Evolutionary conservation across 768 basidiomycete genomes (phyloP), one percentile per base, ranked within the genome.

Genomic region (Mycena indigotica): DNA sequence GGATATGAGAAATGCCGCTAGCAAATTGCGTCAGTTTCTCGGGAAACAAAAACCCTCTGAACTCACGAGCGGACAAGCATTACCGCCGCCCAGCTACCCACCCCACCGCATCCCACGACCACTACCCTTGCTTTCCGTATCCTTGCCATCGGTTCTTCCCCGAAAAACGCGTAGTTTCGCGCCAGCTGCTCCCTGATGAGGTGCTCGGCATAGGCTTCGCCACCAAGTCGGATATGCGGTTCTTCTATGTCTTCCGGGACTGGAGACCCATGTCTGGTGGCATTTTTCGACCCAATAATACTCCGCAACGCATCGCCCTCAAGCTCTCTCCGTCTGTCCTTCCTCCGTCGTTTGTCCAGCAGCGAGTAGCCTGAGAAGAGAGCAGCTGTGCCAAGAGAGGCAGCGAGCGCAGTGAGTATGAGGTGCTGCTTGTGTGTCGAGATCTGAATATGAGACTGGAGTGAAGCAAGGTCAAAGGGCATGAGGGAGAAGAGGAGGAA

Each of bases 51-150:
- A 38, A 48, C 50, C 25, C 8, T 16, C 44, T 32, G 15, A 25
- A 84, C 91, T 69, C 67, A 95, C 91, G 93, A 95, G 69, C 95
- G 77, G 44, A 86, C 88, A 25, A 94, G 84, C 96, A 96, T 96
- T 28, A 96, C 84, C 16, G 95, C 94, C 32, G 87, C 91, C 92
- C 94, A 96, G 67, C 92, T 95, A 0, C 97, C 97, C 0, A 99
- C 97, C 2, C 97, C 96, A 56, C 97, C 97, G 63, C 95, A 93
- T 5, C 97, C 97, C 3, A 99, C 88, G 19, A 98, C 77, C 17
- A 93, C 94, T 1, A 98, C 95, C 4, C 79, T 83, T 13, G 86
- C 84, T 8, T 77, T 67, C 52, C 97, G 80, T 52, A 98, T 80
- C 67, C 84, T 87, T 10, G 74, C 70, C 92, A 98, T 96, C 38